These are phyloP conservation scores for Citrus sinensis DNA, from an alignment of 345 rosid species.

Conservation along the genomic window DVS_A1.0 CM039163.1:48875001-48875500, in stretches of 20 bases:
- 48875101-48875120: too few relatives aligned
- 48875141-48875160: too few relatives aligned
- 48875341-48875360: slow-evolving; percentile 34
- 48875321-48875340: slow-evolving; percentile 39
- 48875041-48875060: too few relatives aligned
- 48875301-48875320: slow-evolving; percentile 29
- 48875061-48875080: too few relatives aligned
- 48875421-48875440: slow-evolving; percentile 13
- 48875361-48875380: slow-evolving; percentile 20
- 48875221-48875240: too few relatives aligned
- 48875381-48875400: not conserved
- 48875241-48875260: slow-evolving; percentile 55
- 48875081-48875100: too few relatives aligned
- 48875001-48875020: too few relatives aligned
- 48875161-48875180: too few relatives aligned
- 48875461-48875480: slow-evolving; percentile 21
- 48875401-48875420: slow-evolving; percentile 18
- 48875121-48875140: too few relatives aligned
- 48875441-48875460: slow-evolving; percentile 26
- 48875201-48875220: too few relatives aligned
- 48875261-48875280: slow-evolving; percentile 69
- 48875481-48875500: not conserved
- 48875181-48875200: too few relatives aligned
- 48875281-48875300: slow-evolving; percentile 51
- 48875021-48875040: too few relatives aligned